Percentiles rank a stretch among this genome's conserved stretches.
Evolutionary conservation across 2,329 filamentous ascomycete genomes (phyloP).

Genomic region (Colletotrichum sp.): DNA sequence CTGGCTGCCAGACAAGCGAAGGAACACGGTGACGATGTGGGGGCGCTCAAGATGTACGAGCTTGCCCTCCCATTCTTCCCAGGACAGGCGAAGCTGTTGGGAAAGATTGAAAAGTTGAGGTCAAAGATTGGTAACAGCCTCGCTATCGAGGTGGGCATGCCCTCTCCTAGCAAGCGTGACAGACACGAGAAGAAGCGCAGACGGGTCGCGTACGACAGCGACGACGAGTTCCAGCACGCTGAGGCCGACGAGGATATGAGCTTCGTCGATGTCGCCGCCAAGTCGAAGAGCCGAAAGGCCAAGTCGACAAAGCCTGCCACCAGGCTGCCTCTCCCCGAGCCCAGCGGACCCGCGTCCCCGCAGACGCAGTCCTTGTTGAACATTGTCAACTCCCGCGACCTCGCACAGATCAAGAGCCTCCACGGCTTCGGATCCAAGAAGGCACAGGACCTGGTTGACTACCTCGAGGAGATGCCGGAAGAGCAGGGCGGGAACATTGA

Average conservation of each 20-base stretch:
- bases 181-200: slow-evolving; percentile 27
- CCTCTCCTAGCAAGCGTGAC: background rate
- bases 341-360: slow-evolving; percentile 52
- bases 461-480: slow-evolving; percentile 51
- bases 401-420: slow-evolving; percentile 67
- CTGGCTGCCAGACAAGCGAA: slow-evolving; percentile 94
- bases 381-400: slow-evolving; percentile 76
- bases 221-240: slow-evolving; percentile 42
- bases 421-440: slow-evolving; percentile 77
- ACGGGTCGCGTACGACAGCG: slow-evolving; percentile 32
- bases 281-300: slow-evolving; percentile 33
- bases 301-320: slow-evolving; percentile 32
- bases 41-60: slow-evolving; percentile 85
- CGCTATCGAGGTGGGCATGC: background rate
- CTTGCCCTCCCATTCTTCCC: slow-evolving; percentile 86
- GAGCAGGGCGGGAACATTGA: slow-evolving; percentile 48
- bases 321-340: slow-evolving; percentile 37
- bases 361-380: slow-evolving; percentile 67
- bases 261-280: slow-evolving; percentile 31
- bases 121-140: slow-evolving; percentile 48
- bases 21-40: slow-evolving; percentile 78
- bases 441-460: slow-evolving; percentile 65
- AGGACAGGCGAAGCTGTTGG: slow-evolving; percentile 76
- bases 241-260: slow-evolving; percentile 47
- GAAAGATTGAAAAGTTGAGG: slow-evolving; percentile 71